phyloP scores from a whole-genome alignment of 2,329 filamentous ascomycete genomes.

The Colletotrichum tanaceti region DNA sequence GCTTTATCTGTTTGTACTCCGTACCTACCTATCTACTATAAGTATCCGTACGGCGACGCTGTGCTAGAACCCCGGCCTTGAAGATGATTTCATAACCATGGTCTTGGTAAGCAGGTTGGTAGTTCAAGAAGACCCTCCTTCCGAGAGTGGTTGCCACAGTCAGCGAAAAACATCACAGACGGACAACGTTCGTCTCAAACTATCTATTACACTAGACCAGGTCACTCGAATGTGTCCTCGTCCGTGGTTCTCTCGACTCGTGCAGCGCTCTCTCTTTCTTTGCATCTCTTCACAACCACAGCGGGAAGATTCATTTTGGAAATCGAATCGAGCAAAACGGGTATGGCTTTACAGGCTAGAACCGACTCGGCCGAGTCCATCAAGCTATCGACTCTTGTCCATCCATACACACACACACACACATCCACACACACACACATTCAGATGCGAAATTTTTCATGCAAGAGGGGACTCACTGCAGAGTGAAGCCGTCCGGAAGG shows the following conservation, averaged over 20 bases:
- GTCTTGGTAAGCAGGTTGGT: too few relatives aligned
- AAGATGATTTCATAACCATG: too few relatives aligned
- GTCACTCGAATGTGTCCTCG: neutral
- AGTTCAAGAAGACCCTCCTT: too few relatives aligned
- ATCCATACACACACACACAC: neutral
- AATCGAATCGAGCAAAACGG: neutral
- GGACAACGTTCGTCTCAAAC: neutral
- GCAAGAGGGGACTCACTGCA: neutral
- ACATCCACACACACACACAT: neutral
- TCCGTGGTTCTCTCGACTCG: conserved; percentile 7
- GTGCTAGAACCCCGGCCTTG: too few relatives aligned
- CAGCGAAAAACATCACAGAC: neutral
- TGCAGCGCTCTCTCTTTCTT: neutral
- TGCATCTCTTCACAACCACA: conserved; percentile 9
- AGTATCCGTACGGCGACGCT: too few relatives aligned
- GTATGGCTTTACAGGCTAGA: neutral
- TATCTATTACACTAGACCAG: conserved; percentile 1
- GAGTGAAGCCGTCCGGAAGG: neutral
- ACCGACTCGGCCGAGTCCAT: conserved; percentile 9
- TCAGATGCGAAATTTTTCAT: neutral
- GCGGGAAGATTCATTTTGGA: too few relatives aligned
- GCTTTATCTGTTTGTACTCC: too few relatives aligned
- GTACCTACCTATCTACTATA: too few relatives aligned
- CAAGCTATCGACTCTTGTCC: neutral
- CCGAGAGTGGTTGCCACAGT: too few relatives aligned